Percentiles rank a stretch among this genome's conserved stretches.
These are phyloP conservation scores for Paramarasmius palmivorus DNA, from an alignment of 1,284 basidiomycete species.

Conservation along the genomic window DNA sequence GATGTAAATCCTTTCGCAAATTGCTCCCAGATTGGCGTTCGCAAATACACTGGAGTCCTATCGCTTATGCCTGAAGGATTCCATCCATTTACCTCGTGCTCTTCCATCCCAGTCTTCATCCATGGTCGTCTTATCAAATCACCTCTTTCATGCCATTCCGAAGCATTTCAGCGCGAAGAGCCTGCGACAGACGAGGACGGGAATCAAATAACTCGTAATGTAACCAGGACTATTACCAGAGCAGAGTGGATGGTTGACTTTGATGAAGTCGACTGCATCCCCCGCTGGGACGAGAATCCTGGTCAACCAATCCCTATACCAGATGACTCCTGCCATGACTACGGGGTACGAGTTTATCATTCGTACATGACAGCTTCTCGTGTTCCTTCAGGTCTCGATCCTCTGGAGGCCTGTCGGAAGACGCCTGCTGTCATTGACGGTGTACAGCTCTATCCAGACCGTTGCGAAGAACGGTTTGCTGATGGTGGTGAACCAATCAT, in stretches of 20 bases:
- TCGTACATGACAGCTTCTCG: too few species aligned
- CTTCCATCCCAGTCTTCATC: neutral
- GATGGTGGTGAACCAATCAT: too few species aligned
- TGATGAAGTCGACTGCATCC: slow-evolving; percentile 15
- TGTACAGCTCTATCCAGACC: too few species aligned
- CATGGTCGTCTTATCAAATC: neutral
- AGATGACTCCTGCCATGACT: too few species aligned
- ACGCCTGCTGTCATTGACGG: too few species aligned
- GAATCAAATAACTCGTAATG: neutral
- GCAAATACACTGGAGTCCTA: neutral
- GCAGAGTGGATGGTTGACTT: slow-evolving; percentile 26
- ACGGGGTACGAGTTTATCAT: too few species aligned
- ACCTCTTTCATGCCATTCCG: slow-evolving; percentile 2
- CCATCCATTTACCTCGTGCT: neutral
- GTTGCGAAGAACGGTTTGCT: too few species aligned
- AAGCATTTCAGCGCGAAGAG: slow-evolving; percentile 6
- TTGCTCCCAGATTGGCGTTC: neutral
- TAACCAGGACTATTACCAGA: neutral
- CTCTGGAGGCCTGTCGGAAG: too few species aligned
- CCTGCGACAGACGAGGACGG: neutral
- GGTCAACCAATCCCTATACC: too few species aligned
- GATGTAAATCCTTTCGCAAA: neutral
- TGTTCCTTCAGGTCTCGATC: too few species aligned
- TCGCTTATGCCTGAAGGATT: neutral
- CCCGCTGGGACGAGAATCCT: neutral